Evolutionary conservation across 805 yeast genomes (phyloP).

Genomic region (Nakazawaea peltata): DNA sequence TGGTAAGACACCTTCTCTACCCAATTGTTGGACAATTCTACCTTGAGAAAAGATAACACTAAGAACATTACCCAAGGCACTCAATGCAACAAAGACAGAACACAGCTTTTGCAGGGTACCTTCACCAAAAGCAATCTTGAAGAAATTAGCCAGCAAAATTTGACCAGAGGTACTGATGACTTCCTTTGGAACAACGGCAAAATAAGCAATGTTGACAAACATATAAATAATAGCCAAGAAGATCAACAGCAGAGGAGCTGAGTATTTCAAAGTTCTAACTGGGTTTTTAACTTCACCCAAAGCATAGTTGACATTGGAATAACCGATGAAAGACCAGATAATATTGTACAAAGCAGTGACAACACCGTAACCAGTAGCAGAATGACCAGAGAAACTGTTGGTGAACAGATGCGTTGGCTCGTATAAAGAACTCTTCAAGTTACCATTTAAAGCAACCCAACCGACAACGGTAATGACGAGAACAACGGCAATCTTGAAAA

Average conservation of each 20-base stretch:
- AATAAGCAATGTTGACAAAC: conserved; percentile 72
- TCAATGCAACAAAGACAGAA: conserved; percentile 71
- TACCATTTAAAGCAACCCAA: conserved; percentile 77
- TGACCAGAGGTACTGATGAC: conserved; percentile 53
- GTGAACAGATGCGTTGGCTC: conserved; percentile 36
- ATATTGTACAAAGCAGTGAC: conserved; percentile 75
- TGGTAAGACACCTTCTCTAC: conserved; percentile 76
- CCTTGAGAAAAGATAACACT: conserved; percentile 80
- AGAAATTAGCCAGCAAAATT: conserved; percentile 69
- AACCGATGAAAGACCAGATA: conserved; percentile 81
- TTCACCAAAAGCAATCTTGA: conserved; percentile 60
- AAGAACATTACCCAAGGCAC: conserved; percentile 76
- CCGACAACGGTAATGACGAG: conserved; percentile 68
- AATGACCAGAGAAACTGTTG: conserved; percentile 28
- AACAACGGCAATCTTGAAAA: conserved; percentile 67
- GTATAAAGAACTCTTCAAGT: conserved; percentile 38
- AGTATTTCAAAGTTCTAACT: conserved; percentile 53
- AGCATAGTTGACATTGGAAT: conserved; percentile 78
- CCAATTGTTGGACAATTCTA: conserved; percentile 71
- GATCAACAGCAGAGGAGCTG: conserved; percentile 69
- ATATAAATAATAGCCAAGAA: conserved; percentile 58
- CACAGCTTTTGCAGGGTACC: conserved; percentile 61
- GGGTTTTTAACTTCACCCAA: conserved; percentile 75
- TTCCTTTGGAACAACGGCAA: conserved; percentile 71
- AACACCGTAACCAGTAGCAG: conserved; percentile 45